Evolutionary conservation across 768 basidiomycete genomes (phyloP).

Genomic region (button mushroom (Agaricus bisporus)): DNA sequence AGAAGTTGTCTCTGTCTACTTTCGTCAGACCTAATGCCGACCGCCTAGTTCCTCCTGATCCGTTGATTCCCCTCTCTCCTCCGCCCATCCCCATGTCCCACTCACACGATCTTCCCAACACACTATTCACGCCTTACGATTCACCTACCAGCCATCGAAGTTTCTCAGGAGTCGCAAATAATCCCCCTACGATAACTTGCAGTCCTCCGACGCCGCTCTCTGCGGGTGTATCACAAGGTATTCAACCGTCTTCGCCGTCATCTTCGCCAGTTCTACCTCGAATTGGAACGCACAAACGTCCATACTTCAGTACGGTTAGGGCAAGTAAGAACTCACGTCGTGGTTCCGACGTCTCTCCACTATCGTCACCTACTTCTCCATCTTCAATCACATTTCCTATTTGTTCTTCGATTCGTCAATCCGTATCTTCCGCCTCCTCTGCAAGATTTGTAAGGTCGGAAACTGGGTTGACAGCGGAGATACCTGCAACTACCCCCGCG

Average conservation of each 20-base stretch:
- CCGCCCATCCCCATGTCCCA: background rate
- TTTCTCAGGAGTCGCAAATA: background rate
- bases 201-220: background rate
- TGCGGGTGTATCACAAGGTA: background rate
- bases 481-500: background rate
- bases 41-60: background rate
- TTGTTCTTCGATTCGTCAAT: background rate
- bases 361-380: slow-evolving; percentile 9
- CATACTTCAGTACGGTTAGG: slow-evolving; percentile 15
- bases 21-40: background rate
- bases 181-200: background rate
- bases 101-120: background rate
- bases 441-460: background rate
- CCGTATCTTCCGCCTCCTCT: background rate
- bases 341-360: slow-evolving; percentile 2
- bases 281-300: slow-evolving; percentile 13
- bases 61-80: background rate
- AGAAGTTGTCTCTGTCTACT: slow-evolving; percentile 2
- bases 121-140: background rate
- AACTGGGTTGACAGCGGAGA: background rate
- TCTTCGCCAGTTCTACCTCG: slow-evolving; percentile 4
- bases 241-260: background rate
- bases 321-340: background rate
- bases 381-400: background rate
- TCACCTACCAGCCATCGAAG: background rate